Conservation (phyloP, 192 early-diverging fungal species). For the Podila minutissima region DNA sequence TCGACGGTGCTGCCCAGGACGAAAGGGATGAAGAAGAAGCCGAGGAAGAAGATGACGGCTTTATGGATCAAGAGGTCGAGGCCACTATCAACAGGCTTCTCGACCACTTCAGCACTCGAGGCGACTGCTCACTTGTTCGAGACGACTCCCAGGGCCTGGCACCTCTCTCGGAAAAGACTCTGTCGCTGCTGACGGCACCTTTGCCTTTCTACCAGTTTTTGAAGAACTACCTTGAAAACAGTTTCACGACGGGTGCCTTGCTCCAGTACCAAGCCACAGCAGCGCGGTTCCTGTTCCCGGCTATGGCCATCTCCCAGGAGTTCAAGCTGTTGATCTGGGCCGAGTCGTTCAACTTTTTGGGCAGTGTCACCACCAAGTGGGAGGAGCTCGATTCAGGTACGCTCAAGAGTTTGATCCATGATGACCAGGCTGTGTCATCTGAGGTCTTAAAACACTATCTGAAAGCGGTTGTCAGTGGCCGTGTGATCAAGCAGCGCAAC, state of each 20-base stretch:
- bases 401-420: slow-evolving; percentile 33
- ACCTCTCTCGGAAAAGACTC: slow-evolving; percentile 26
- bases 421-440: slow-evolving; percentile 16
- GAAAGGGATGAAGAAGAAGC: slow-evolving; percentile 13
- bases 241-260: slow-evolving; percentile 39
- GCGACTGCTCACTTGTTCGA: slow-evolving; percentile 29
- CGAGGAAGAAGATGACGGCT: slow-evolving; percentile 42
- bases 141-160: slow-evolving; percentile 15
- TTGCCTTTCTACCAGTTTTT: slow-evolving; percentile 43
- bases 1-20: neutral
- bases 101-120: slow-evolving; percentile 46
- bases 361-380: slow-evolving; percentile 39
- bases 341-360: slow-evolving; percentile 43
- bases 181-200: slow-evolving; percentile 33
- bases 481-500: slow-evolving; percentile 50
- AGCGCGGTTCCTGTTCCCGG: slow-evolving; percentile 40
- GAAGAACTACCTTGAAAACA: slow-evolving; percentile 49
- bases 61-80: slow-evolving; percentile 45
- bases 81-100: slow-evolving; percentile 24
- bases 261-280: slow-evolving; percentile 44
- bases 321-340: slow-evolving; percentile 37
- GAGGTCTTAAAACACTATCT: slow-evolving; percentile 33
- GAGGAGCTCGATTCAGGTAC: slow-evolving; percentile 32
- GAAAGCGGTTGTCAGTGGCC: slow-evolving; percentile 38
- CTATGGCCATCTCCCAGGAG: slow-evolving; percentile 35